Evolutionary conservation across 441 rosid genomes (phyloP), one percentile per base, ranked within the genome.

Genomic region (Populus trichocarpa): DNA sequence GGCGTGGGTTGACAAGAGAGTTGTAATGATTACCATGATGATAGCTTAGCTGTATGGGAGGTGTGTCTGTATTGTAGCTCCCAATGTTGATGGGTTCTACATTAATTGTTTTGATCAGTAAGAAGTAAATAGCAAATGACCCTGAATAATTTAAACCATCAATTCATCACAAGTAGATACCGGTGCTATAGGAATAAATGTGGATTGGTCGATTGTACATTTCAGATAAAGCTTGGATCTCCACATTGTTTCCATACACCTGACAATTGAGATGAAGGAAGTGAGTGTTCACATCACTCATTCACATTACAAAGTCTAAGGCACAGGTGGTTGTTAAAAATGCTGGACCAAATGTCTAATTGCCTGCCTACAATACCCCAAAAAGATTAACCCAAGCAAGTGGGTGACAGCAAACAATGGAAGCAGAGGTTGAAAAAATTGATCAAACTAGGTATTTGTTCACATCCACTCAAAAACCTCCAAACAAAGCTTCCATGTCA

Each of bases 1-100:
- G 94, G 6, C 89, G 97, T n/a, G 98, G 99, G 71, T 96, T 96
- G 74, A 94, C 96, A 84, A 96, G 91, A 61, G 99, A 96, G 83
- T 96, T 96, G 78, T 96, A 96, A 85, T 96, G 99, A 82, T 96
- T 96, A 72, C 99, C 98, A 61, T 94, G 96, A 87, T 94, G 99
- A 85, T 83, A 96, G 72, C 98, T 96, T 57, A 96, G 87, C 81
- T 93, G 88, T 71, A 96, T 84, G 33, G 99, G 99, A 63, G 98
- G 99, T 13, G 81, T 83, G 82, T 96, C 99, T 2, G 98, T 93
- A 66, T 83, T 84, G 86, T 96, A 96, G 87, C 84, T 93, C 75
- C 98, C 93, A 79, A 84, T 93, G 88, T 96, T 96, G 86, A 96
- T 91, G 69, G 99, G 98, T 73, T 96, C 99, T 96, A 86, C 78